Conservation (phyloP, 2,329 filamentous ascomycete species). For the Leptographium flavum region DNA sequence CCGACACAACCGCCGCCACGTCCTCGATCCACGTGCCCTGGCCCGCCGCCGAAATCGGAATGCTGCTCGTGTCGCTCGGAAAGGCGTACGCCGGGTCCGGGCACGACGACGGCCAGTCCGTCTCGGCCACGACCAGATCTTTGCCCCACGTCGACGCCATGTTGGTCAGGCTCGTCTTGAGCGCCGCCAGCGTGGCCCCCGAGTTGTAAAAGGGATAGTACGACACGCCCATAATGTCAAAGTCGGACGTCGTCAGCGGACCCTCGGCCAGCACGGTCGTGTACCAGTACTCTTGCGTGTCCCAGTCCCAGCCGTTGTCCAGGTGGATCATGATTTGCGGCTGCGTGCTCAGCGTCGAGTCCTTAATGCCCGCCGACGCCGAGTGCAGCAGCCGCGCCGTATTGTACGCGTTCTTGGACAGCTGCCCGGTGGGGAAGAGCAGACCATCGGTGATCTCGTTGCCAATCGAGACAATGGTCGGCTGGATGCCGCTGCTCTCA, state of each 20-base stretch:
- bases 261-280: slow-evolving; percentile 32
- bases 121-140: slow-evolving; percentile 54
- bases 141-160: slow-evolving; percentile 50
- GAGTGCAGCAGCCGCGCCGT: slow-evolving; percentile 51
- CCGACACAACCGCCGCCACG: slow-evolving; percentile 40
- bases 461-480: slow-evolving; percentile 51
- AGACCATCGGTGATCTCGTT: slow-evolving; percentile 59
- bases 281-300: slow-evolving; percentile 47
- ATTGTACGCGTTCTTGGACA: slow-evolving; percentile 39
- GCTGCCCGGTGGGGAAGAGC: slow-evolving; percentile 49
- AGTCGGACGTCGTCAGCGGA: slow-evolving; percentile 29
- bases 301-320: slow-evolving; percentile 63
- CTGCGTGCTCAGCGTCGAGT: slow-evolving; percentile 43
- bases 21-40: slow-evolving; percentile 47
- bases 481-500: slow-evolving; percentile 31
- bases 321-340: slow-evolving; percentile 47
- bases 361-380: slow-evolving; percentile 49
- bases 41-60: slow-evolving; percentile 48
- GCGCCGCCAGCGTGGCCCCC: slow-evolving; percentile 40
- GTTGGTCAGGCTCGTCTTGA: slow-evolving; percentile 40
- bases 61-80: slow-evolving; percentile 41
- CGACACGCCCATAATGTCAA: slow-evolving; percentile 57
- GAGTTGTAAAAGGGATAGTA: slow-evolving; percentile 60
- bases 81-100: slow-evolving; percentile 42
- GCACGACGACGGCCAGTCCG: slow-evolving; percentile 54